These are phyloP conservation scores for Diaporthe vaccinii DNA, from an alignment of 2,329 filamentous ascomycete genomes.

Conservation along the genomic window DNA sequence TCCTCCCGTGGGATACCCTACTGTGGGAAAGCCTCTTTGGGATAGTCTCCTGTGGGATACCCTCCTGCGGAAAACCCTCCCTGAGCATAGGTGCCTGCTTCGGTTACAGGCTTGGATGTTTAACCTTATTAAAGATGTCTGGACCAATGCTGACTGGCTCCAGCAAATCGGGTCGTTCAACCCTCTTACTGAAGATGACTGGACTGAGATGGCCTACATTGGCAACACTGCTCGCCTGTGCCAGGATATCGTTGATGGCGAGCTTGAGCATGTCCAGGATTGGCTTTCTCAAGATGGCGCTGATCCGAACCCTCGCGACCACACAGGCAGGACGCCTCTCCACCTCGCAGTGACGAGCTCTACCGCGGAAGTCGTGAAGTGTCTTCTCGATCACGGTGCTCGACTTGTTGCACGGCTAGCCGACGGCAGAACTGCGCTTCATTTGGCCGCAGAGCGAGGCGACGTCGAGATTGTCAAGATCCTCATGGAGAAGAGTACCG, in stretches of 20 bases:
- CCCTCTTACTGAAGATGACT: slow-evolving; percentile 84
- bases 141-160: neutral
- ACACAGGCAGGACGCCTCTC: slow-evolving; percentile 83
- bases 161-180: slow-evolving; percentile 77
- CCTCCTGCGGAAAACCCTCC: too few species aligned
- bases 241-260: slow-evolving; percentile 82
- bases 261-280: slow-evolving; percentile 77
- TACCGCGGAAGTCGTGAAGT: slow-evolving; percentile 77
- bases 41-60: too few species aligned
- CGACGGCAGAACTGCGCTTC: slow-evolving; percentile 86
- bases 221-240: slow-evolving; percentile 83
- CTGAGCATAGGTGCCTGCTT: too few species aligned
- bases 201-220: slow-evolving; percentile 93
- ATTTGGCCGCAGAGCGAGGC: slow-evolving; percentile 82
- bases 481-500: slow-evolving; percentile 79
- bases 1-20: too few species aligned
- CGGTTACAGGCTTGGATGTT: too few species aligned
- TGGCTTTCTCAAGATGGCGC: slow-evolving; percentile 76
- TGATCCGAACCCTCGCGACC: slow-evolving; percentile 81
- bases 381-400: slow-evolving; percentile 78
- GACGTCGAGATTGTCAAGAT: slow-evolving; percentile 77
- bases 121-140: too few species aligned
- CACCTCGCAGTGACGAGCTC: slow-evolving; percentile 81
- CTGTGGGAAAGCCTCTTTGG: too few species aligned
- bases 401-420: slow-evolving; percentile 81